Evolutionary conservation across 805 yeast species (phyloP), one percentile per base, ranked within the genome.

Genomic region (Cyberlindnera misumaiensis): DNA sequence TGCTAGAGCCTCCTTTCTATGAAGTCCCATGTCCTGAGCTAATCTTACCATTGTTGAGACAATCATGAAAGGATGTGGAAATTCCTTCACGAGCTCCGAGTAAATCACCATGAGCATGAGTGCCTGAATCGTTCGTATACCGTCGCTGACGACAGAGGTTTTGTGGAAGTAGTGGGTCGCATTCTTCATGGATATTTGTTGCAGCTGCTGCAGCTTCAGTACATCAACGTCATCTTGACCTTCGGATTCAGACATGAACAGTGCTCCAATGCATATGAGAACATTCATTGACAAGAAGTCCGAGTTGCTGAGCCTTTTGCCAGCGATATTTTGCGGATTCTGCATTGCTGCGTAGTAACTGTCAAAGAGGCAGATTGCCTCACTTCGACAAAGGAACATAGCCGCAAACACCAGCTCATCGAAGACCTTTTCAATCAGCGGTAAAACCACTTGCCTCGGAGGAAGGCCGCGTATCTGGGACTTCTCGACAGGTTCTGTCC

Each of bases 21-120:
- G 75, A 6, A 82, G 59, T 0, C 84, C 84, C 51, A 77, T 48
- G 29, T 74, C 79, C 34, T 69, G 72, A 0, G 81, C 81, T 44
- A 67, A 68, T 43, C 80, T 61, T 5, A 73, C 64, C 5, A 77
- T 74, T 2, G 70, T 63, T 2, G 74, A 53, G 4, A 67, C 52
- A 13, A 75, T 46, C 35, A 65, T 58, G 38, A 61, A 65, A 5
- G 69, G 63, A 10, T 68, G 58, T 29, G 72, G 74, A 1, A 69
- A 56, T 20, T 70, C 65, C 35, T 53, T 46, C 14, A 59, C 52
- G 9, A 56, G 52, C 28, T 63, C 69, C 11, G 66, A 47, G 31
- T 61, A 56, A 13, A 53, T 47, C 44, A 70, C 55, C 33, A 80
- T 53, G 17, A 79, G 48, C 17, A 81, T 44, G 9, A 77, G 58